phyloP scores from a whole-genome alignment of 1,284 basidiomycete genomes.

The Lignosus rhinocerotis region DNA sequence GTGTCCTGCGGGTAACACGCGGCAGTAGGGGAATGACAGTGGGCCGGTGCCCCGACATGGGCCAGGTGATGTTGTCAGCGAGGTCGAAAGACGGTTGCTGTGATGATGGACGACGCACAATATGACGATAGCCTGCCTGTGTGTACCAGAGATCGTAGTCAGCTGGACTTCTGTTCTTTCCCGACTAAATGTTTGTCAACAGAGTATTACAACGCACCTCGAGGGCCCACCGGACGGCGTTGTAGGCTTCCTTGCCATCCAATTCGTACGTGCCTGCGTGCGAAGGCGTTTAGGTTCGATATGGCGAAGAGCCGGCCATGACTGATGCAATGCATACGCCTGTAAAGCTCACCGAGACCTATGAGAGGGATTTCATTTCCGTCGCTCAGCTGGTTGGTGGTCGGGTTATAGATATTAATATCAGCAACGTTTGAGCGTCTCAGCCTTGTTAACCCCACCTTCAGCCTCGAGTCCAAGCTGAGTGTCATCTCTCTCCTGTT shows the following conservation, averaged over 20 bases:
- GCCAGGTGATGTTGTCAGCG: neutral
- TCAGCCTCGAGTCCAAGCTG: constrained; percentile 1
- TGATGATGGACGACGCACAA: constrained; percentile 44
- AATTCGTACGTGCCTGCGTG: constrained; percentile 66
- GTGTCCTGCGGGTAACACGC: constrained; percentile 42
- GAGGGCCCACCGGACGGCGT: constrained; percentile 60
- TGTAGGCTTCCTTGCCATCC: constrained; percentile 55
- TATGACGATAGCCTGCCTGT: constrained; percentile 65
- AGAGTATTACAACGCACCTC: constrained; percentile 42
- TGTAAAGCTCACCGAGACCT: constrained; percentile 53
- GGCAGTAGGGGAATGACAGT: constrained; percentile 6
- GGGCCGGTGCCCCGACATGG: constrained; percentile 1
- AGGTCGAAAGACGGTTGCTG: neutral
- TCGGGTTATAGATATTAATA: constrained; percentile 1
- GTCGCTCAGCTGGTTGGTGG: constrained; percentile 50
- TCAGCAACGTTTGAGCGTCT: neutral
- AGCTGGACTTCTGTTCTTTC: neutral
- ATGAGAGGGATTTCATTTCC: constrained; percentile 63
- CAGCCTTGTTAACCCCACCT: constrained; percentile 4
- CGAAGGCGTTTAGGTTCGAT: constrained; percentile 4
- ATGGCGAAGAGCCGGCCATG: neutral
- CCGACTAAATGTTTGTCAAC: neutral
- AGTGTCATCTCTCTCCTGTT: neutral
- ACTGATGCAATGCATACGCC: neutral
- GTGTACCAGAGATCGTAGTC: neutral